These are phyloP conservation scores for Ophiocordyceps australis DNA, from an alignment of 2,329 filamentous ascomycete species.

Conservation along the genomic window DNA sequence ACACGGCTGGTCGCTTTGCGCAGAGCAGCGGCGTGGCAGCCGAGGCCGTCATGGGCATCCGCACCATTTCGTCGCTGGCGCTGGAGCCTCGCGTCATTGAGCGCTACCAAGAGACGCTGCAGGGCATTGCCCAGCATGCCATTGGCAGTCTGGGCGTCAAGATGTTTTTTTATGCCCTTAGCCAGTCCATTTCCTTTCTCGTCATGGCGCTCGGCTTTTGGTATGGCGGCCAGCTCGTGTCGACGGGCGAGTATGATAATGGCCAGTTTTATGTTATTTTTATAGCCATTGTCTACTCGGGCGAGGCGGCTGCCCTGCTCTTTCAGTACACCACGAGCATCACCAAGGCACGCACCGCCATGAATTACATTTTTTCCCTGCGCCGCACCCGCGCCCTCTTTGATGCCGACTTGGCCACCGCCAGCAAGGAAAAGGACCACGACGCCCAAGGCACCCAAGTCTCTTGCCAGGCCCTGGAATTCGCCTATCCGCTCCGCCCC, in stretches of 20 bases:
- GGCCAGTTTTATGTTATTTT: constrained; percentile 31
- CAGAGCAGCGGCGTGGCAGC: constrained; percentile 27
- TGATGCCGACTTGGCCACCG: constrained; percentile 10
- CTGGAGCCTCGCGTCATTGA: constrained; percentile 22
- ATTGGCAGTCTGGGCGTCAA: constrained; percentile 14
- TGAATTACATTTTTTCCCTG: constrained; percentile 28
- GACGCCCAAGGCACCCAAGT: constrained; percentile 11
- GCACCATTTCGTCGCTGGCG: constrained; percentile 28
- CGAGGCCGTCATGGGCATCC: constrained; percentile 28
- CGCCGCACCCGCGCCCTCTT: constrained; percentile 11
- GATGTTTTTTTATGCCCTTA: constrained; percentile 21
- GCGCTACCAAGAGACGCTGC: constrained; percentile 13
- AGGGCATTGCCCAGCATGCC: constrained; percentile 11
- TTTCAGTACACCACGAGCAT: constrained; percentile 31
- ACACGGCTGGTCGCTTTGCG: constrained; percentile 23
- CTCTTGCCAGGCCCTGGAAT: constrained; percentile 31
- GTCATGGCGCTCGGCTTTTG: constrained; percentile 20
- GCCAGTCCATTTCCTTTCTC: constrained; percentile 19
- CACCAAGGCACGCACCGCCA: constrained; percentile 26
- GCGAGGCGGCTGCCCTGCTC: constrained; percentile 20
- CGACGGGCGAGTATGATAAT: constrained; percentile 24
- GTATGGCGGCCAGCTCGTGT: constrained; percentile 21
- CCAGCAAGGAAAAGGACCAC: constrained; percentile 6
- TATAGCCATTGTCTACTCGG: constrained; percentile 27
- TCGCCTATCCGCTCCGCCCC: constrained; percentile 33